Evolutionary conservation across 192 early-diverging fungal species (phyloP).

Genomic region (Physocladia obscura): DNA sequence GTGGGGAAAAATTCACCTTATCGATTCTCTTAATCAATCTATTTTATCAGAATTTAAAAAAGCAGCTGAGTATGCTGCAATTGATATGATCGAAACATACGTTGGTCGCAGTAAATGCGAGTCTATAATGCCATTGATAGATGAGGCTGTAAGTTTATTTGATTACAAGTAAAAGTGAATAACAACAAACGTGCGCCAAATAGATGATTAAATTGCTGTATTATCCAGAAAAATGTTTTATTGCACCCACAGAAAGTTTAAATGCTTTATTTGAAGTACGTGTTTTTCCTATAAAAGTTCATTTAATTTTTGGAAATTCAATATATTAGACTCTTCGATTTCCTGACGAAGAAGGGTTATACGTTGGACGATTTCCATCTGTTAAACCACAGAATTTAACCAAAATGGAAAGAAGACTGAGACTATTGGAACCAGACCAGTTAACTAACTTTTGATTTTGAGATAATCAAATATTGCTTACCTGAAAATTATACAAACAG

Average conservation of each 20-base stretch:
- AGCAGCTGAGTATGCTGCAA: slow-evolving; percentile 15
- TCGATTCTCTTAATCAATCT: background rate
- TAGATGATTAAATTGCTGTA: slow-evolving; percentile 11
- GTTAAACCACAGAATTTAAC: slow-evolving; percentile 22
- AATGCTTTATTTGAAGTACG: slow-evolving; percentile 20
- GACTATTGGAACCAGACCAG: slow-evolving; percentile 20
- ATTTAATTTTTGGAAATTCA: background rate
- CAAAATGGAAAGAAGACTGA: slow-evolving; percentile 27
- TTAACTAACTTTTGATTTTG: background rate
- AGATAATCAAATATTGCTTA: background rate
- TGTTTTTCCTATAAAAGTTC: background rate
- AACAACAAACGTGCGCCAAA: no score
- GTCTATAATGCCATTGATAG: background rate
- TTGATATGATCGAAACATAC: slow-evolving; percentile 26
- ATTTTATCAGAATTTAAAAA: slow-evolving; percentile 22
- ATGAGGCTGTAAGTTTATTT: background rate
- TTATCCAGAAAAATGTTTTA: slow-evolving; percentile 22
- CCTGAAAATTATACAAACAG: background rate
- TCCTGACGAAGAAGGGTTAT: slow-evolving; percentile 31
- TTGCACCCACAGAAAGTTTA: slow-evolving; percentile 18
- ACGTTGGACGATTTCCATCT: slow-evolving; percentile 23
- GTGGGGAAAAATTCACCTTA: background rate
- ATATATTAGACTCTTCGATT: slow-evolving; percentile 12
- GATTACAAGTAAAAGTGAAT: background rate
- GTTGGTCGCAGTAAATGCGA: slow-evolving; percentile 22